phyloP scores from a whole-genome alignment of 1,139 yeast genomes.

The Magnusiomyces sp. region DNA sequence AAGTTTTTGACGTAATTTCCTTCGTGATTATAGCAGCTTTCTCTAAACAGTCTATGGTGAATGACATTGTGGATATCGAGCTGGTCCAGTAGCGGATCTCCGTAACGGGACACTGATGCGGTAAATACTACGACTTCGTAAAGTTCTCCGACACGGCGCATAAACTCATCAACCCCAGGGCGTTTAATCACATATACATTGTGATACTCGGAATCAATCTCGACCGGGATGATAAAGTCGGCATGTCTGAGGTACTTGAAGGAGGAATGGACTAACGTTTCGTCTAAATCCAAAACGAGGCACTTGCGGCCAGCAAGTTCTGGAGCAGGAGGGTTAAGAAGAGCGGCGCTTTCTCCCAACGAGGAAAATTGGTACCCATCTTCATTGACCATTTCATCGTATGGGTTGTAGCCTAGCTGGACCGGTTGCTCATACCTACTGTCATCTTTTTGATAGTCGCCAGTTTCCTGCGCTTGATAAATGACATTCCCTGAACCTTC shows the following conservation, averaged over 20 bases:
- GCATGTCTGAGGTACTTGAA: slow-evolving; percentile 88
- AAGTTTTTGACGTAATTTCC: slow-evolving; percentile 92
- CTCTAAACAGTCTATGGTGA: slow-evolving; percentile 90
- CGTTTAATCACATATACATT: slow-evolving; percentile 94
- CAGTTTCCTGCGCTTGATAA: no score
- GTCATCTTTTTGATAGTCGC: no score
- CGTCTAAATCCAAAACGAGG: slow-evolving; percentile 85
- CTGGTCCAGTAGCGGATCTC: slow-evolving; percentile 88
- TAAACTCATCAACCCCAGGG: slow-evolving; percentile 95
- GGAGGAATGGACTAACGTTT: slow-evolving; percentile 91
- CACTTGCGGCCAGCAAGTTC: slow-evolving; percentile 59
- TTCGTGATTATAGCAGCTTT: slow-evolving; percentile 68
- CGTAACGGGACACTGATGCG: slow-evolving; percentile 90
- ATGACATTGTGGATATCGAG: slow-evolving; percentile 64
- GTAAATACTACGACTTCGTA: slow-evolving; percentile 96
- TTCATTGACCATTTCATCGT: slow-evolving; percentile 6
- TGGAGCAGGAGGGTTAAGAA: slow-evolving; percentile 49
- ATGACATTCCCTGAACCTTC: no score
- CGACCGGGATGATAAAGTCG: slow-evolving; percentile 90
- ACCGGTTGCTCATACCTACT: no score
- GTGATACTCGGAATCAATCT: slow-evolving; percentile 82
- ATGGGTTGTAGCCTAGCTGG: neutral
- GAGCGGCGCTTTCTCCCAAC: slow-evolving; percentile 29
- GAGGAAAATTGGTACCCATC: slow-evolving; percentile 8
- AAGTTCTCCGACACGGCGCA: slow-evolving; percentile 71